Conservation (phyloP, 2,329 filamentous ascomycete species). For the Hirsutella minnesotensis region DNA sequence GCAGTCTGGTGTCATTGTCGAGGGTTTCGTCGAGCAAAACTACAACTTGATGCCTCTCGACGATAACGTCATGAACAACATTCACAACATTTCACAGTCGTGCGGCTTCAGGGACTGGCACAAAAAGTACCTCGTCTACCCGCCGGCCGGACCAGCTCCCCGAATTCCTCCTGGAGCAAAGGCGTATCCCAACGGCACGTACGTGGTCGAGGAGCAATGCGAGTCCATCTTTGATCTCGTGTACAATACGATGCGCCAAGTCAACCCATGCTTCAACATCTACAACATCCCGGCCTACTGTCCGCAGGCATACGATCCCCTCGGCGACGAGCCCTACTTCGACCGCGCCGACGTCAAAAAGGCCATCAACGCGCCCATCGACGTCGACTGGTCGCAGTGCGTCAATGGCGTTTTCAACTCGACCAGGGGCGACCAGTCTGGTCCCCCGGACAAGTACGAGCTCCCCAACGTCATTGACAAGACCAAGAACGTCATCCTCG, state of each 20-base stretch:
- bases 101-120: constrained; percentile 55
- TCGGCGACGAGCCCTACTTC: constrained; percentile 65
- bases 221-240: constrained; percentile 44
- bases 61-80: constrained; percentile 37
- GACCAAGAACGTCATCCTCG: constrained; percentile 62
- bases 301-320: constrained; percentile 55
- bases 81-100: constrained; percentile 37
- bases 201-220: constrained; percentile 34
- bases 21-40: constrained; percentile 51
- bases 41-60: constrained; percentile 51
- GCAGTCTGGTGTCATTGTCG: constrained; percentile 33
- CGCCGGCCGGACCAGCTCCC: constrained; percentile 51
- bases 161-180: constrained; percentile 28
- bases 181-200: constrained; percentile 15
- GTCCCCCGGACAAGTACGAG: constrained; percentile 40
- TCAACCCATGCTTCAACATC: constrained; percentile 71
- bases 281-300: constrained; percentile 66
- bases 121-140: constrained; percentile 53
- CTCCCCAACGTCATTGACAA: constrained; percentile 62
- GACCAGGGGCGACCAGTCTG: constrained; percentile 10
- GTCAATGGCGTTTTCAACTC: constrained; percentile 4
- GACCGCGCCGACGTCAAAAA: constrained; percentile 57
- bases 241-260: constrained; percentile 33
- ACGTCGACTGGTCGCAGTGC: constrained; percentile 10
- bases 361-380: constrained; percentile 50